Evolutionary conservation across 805 yeast genomes (phyloP), one percentile per base, ranked within the genome.

Genomic region (Candida manassasensis): DNA sequence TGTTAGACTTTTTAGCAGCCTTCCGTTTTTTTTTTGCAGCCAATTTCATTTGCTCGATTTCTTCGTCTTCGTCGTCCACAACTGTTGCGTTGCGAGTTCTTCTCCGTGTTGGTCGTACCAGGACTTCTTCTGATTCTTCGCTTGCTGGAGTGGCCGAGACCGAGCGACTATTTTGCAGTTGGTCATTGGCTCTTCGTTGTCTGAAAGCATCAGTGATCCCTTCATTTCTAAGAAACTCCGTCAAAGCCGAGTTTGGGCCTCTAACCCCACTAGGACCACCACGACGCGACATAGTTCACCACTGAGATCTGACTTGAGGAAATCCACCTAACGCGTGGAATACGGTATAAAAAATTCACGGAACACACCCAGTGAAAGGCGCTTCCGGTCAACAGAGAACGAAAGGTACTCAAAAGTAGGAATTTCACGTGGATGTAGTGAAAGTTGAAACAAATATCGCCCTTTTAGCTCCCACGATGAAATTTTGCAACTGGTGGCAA

Each of bases 161-260:
- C 4, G 11, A n/a, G 6, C 5, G 11, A 9, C 18, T 13, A 15
- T 30, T 30, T 59, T 57, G 34, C 56, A 27, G 34, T 18, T 35
- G 38, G 29, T 45, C 41, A 10, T 44, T 34, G 22, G 33, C 44
- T 34, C 49, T 41, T 29, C 67, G 48, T 39, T 55, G 62, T 50
- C 88, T 69, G 53, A 87, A 87, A 27, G 77, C 79, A 38, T 79
- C 87, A 1, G 96, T 83, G 60, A 89, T 89, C 22, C 97, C 97
- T 57, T 88, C 95, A 38, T 83, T 86, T 33, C 88, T 69, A 41
- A 89, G 69, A 50, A 89, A 89, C 57, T 84, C 93, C 0, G 96
- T 89, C 45, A 89, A 66, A 0, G 97, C 97, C 46, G 94, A 82
- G 63, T 85, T 86, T 29, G 95, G 84, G 4, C 82, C 84, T 27